Conservation (phyloP, 2,329 filamentous ascomycete species). For the Colletotrichum trifolii region DNA sequence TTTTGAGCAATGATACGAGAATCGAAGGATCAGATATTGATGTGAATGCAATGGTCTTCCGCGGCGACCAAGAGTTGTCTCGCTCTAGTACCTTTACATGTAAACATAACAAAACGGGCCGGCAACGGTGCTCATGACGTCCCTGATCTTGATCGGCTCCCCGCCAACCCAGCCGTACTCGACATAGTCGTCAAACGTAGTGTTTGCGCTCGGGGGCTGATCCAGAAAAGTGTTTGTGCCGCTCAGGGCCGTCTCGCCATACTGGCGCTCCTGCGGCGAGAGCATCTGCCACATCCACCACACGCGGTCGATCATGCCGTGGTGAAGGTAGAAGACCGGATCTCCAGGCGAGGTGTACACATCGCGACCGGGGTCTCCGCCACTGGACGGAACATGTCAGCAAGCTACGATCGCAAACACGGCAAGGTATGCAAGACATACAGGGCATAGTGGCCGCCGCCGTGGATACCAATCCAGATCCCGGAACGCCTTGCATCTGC, state of each 20-base stretch:
- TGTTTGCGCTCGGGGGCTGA: constrained; percentile 20
- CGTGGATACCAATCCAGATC: constrained; percentile 43
- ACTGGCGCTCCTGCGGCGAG: constrained; percentile 39
- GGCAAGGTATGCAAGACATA: background rate
- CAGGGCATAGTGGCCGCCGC: constrained; percentile 31
- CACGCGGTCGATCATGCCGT: constrained; percentile 43
- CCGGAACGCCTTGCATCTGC: constrained; percentile 53
- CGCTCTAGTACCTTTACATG: background rate
- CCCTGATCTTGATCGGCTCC: constrained; percentile 40
- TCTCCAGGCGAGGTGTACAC: constrained; percentile 53
- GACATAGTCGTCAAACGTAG: constrained; percentile 33
- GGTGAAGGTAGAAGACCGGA: constrained; percentile 49
- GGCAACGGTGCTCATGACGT: constrained; percentile 43
- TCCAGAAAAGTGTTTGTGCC: constrained; percentile 26
- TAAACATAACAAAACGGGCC: constrained; percentile 46
- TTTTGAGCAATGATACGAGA: too few relatives aligned
- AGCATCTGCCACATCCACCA: constrained; percentile 41
- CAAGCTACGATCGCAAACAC: background rate
- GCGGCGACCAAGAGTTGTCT: too few relatives aligned
- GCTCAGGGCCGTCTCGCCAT: constrained; percentile 40
- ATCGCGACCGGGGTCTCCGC: constrained; percentile 54
- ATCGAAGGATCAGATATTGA: too few relatives aligned
- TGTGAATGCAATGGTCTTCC: too few relatives aligned
- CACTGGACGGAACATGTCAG: background rate
- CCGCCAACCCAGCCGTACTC: constrained; percentile 33